These are phyloP conservation scores for Epicoccum nigrum DNA, from an alignment of 2,329 filamentous ascomycete species.

Conservation along the genomic window DNA sequence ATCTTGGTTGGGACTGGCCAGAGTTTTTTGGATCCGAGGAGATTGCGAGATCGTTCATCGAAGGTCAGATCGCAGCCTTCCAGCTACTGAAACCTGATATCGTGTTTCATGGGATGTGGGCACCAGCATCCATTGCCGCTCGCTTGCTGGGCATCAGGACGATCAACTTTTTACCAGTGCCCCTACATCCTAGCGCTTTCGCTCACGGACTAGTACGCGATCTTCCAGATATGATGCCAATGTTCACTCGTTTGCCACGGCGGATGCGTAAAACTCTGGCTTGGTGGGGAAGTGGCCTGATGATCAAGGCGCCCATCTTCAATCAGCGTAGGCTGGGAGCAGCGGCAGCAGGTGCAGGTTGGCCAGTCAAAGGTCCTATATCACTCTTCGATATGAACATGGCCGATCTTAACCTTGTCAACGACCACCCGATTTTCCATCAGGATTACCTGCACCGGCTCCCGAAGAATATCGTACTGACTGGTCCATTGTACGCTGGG, in stretches of 20 bases:
- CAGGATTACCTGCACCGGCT: constrained; percentile 37
- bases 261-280: constrained; percentile 35
- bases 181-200: constrained; percentile 37
- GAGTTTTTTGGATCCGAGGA: constrained; percentile 44
- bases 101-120: constrained; percentile 46
- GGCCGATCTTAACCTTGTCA: constrained; percentile 44
- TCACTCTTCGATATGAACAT: constrained; percentile 45
- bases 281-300: constrained; percentile 34
- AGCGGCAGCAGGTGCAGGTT: constrained; percentile 36
- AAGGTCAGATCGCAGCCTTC: constrained; percentile 40
- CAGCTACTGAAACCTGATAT: constrained; percentile 38
- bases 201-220: constrained; percentile 40
- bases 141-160: constrained; percentile 39
- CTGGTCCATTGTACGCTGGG: constrained; percentile 36
- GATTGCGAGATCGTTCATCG: constrained; percentile 40
- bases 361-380: constrained; percentile 38
- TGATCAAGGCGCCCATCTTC: constrained; percentile 43
- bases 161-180: constrained; percentile 42
- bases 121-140: constrained; percentile 40
- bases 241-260: constrained; percentile 40
- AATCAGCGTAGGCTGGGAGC: constrained; percentile 39
- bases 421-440: constrained; percentile 42
- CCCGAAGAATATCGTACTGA: constrained; percentile 40
- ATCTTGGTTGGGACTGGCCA: constrained; percentile 44
- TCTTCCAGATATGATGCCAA: constrained; percentile 41